Percentiles rank a stretch among this genome's conserved stretches.
Conservation (phyloP, 148 eudicot species). For the Vaccinium corymbosum region DNA sequence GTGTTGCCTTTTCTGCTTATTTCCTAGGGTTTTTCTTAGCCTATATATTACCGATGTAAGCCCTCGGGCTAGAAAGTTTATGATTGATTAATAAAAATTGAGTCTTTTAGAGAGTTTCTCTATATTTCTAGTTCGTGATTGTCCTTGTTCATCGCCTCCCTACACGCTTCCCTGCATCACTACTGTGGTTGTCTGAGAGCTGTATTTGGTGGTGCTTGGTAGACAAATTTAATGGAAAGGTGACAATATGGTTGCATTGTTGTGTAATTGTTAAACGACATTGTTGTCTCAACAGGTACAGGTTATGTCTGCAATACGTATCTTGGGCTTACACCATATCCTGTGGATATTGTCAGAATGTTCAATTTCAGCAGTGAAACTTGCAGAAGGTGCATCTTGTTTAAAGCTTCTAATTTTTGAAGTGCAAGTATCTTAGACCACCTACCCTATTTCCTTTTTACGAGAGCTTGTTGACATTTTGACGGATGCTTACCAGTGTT, state of each 20-base stretch:
- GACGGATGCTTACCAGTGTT: slow-evolving; percentile 10
- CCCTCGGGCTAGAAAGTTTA: no score
- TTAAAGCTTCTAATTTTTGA: slow-evolving; percentile 3
- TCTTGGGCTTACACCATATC: slow-evolving; percentile 54
- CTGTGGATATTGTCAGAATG: slow-evolving; percentile 75
- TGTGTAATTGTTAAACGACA: not conserved
- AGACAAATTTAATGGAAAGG: not conserved
- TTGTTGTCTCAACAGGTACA: slow-evolving; percentile 48
- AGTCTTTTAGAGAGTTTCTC: no score
- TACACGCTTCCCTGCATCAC: no score
- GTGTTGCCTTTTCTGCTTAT: not conserved
- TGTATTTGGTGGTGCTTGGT: not conserved
- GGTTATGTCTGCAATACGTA: slow-evolving; percentile 77
- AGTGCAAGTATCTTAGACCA: not conserved
- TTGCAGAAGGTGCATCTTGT: slow-evolving; percentile 57
- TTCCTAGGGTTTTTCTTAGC: no score
- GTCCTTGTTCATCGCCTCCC: no score
- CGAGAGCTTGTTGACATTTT: not conserved
- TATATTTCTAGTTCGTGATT: no score
- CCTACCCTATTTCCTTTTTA: not conserved
- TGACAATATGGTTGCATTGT: not conserved
- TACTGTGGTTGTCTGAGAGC: not conserved
- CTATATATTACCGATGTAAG: no score
- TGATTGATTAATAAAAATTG: no score
- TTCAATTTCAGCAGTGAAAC: slow-evolving; percentile 79